Percentiles rank a stretch among this genome's conserved stretches.
These are phyloP conservation scores for Tremella fuciformis DNA, from an alignment of 768 basidiomycete species.

Conservation along the genomic window DNA sequence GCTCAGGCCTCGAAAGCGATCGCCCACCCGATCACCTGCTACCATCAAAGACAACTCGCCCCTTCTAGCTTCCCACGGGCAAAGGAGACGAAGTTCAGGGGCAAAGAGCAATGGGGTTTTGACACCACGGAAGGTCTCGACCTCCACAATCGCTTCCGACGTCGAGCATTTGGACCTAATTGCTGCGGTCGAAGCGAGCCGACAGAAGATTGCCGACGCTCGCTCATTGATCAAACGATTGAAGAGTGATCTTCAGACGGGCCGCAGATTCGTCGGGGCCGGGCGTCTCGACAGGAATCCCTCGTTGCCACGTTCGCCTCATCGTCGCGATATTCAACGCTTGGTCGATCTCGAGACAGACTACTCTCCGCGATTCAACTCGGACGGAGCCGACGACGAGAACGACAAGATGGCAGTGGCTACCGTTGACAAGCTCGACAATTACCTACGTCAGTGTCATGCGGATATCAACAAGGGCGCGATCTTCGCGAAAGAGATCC, in stretches of 20 bases:
- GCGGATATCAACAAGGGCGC: conserved; percentile 22
- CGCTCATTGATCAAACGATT: conserved; percentile 71
- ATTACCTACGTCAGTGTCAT: conserved; percentile 20
- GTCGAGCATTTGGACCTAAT: conserved; percentile 21
- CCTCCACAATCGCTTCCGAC: conserved; percentile 8
- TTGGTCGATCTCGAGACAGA: conserved; percentile 29
- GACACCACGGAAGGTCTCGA: conserved; percentile 12
- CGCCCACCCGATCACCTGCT: conserved; percentile 30
- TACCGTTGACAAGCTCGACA: conserved; percentile 35
- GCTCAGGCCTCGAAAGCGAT: conserved; percentile 45
- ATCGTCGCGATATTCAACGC: conserved; percentile 49
- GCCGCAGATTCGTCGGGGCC: conserved; percentile 33
- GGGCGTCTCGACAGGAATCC: conserved; percentile 22
- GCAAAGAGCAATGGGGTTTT: conserved; percentile 8
- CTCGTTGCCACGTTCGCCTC: conserved; percentile 50
- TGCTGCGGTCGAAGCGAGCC: conserved; percentile 16
- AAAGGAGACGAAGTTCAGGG: conserved; percentile 6
- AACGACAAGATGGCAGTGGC: conserved; percentile 21
- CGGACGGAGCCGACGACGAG: conserved; percentile 32
- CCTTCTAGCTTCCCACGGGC: not conserved
- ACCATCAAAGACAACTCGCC: conserved; percentile 14
- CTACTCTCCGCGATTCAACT: conserved; percentile 22
- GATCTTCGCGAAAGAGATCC: conserved; percentile 13
- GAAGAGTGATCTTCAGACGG: conserved; percentile 59
- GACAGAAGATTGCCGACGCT: conserved; percentile 60